Conservation (phyloP, 2,329 filamentous ascomycete species). For the Tolypocladium ovalisporum region DNA sequence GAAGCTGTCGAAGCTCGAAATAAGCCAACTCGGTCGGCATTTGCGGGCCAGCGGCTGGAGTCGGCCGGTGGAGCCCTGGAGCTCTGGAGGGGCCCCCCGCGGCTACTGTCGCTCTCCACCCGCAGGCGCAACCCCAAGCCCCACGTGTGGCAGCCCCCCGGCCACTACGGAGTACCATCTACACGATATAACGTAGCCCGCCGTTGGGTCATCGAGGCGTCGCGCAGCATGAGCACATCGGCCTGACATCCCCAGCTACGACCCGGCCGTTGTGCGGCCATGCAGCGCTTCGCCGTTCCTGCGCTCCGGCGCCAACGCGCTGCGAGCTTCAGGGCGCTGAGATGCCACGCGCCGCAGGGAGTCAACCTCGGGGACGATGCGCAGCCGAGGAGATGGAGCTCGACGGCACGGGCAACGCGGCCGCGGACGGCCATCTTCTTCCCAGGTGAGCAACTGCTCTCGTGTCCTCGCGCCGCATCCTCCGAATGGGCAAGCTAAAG, state of each 20-base stretch:
- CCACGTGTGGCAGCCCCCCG: background rate
- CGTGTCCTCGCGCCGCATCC: background rate
- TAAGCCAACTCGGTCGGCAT: background rate
- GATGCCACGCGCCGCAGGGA: background rate
- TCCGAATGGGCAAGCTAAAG: background rate
- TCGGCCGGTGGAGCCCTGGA: background rate
- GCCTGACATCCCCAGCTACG: background rate
- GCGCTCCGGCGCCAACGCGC: constrained; percentile 16
- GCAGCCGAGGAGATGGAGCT: constrained; percentile 10
- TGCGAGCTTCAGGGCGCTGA: constrained; percentile 1
- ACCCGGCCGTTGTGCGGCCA: constrained; percentile 15
- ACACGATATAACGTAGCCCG: background rate
- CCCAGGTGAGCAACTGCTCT: constrained; percentile 30
- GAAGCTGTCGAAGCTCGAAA: background rate
- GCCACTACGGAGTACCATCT: background rate
- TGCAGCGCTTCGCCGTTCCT: constrained; percentile 19
- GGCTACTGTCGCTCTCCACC: background rate
- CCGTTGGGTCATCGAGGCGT: background rate
- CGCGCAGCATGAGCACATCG: constrained; percentile 6
- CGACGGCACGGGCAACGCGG: constrained; percentile 18
- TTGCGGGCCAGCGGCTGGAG: background rate
- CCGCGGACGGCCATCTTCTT: constrained; percentile 50
- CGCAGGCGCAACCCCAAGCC: background rate
- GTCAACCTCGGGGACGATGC: background rate
- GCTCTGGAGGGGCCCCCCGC: background rate